A percentile compares a stretch with the other conserved stretches of the same genome.
Conservation (phyloP, 2,329 filamentous ascomycete genomes). For the Harringtonia lauricola region DNA sequence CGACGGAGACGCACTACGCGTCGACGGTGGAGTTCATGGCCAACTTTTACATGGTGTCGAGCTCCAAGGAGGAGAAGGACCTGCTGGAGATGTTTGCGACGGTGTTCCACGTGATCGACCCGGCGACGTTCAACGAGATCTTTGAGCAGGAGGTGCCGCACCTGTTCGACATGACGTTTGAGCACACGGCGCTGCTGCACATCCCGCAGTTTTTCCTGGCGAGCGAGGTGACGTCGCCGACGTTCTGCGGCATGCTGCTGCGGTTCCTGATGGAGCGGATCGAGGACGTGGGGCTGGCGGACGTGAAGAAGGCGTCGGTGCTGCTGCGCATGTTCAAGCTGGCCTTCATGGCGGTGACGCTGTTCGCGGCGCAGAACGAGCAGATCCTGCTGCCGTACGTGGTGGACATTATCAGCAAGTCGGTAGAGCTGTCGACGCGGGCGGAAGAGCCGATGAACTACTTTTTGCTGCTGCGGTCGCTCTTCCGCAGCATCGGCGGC, state of each 20-base stretch:
- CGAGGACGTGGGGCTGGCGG: conserved; percentile 83
- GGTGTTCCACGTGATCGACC: conserved; percentile 96
- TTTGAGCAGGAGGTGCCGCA: conserved; percentile 96
- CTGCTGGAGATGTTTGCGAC: conserved; percentile 95
- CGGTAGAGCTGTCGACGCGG: conserved; percentile 88
- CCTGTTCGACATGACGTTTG: conserved; percentile 95
- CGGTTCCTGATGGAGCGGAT: conserved; percentile 97
- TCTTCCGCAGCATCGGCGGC: conserved; percentile 94
- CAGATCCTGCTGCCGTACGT: conserved; percentile 92
- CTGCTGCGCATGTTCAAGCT: conserved; percentile 91
- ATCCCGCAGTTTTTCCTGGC: conserved; percentile 97
- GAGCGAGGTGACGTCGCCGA: conserved; percentile 95
- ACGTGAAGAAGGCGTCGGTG: conserved; percentile 88
- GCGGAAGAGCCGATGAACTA: conserved; percentile 99
- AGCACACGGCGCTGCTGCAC: conserved; percentile 86
- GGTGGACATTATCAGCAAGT: conserved; percentile 93
- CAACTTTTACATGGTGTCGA: conserved; percentile 89
- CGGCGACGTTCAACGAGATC: conserved; percentile 95
- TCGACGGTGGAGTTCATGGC: conserved; percentile 87
- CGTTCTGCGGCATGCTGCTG: conserved; percentile 95
- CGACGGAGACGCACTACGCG: conserved; percentile 59
- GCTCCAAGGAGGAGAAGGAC: conserved; percentile 93
- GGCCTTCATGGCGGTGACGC: conserved; percentile 96
- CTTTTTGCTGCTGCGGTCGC: conserved; percentile 79
- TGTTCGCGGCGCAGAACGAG: conserved; percentile 92